phyloP scores from a whole-genome alignment of 331 rosid genomes.

The Malus hybrid region DNA sequence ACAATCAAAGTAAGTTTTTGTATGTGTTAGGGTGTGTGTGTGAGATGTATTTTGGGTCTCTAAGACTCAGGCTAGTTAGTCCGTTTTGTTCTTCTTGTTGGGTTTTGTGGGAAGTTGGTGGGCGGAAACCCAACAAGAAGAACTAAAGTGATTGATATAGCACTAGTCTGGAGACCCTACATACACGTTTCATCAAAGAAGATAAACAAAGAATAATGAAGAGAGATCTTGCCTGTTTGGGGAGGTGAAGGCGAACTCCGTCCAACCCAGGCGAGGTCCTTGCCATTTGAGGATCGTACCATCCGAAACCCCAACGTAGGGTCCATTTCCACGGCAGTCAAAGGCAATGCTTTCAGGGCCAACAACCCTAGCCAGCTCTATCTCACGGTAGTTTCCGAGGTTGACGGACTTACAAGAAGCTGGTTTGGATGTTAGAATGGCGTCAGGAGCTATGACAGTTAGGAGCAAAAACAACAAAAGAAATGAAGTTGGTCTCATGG shows the following conservation, averaged over 20 bases:
- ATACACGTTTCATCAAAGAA: no score
- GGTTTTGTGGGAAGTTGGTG: no score
- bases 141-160: not conserved
- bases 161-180: no score
- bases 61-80: no score
- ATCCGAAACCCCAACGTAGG: constrained; percentile 49
- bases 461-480: not conserved
- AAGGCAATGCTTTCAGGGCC: constrained; percentile 63
- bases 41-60: no score
- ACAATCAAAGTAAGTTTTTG: no score
- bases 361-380: constrained; percentile 24
- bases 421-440: not conserved
- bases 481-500: not conserved
- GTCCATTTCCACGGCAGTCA: constrained; percentile 57
- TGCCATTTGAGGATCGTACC: constrained; percentile 61
- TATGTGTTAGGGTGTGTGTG: no score
- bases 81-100: no score
- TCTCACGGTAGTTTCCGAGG: constrained; percentile 11
- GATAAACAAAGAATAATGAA: not conserved
- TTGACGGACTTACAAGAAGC: not conserved
- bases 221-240: constrained; percentile 29
- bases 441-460: not conserved
- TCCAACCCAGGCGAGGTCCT: constrained; percentile 24
- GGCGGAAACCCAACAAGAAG: not conserved
- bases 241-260: constrained; percentile 40